Evolutionary conservation across 305 asterid species (phyloP).

Genomic region (Solanum hybrid): DNA sequence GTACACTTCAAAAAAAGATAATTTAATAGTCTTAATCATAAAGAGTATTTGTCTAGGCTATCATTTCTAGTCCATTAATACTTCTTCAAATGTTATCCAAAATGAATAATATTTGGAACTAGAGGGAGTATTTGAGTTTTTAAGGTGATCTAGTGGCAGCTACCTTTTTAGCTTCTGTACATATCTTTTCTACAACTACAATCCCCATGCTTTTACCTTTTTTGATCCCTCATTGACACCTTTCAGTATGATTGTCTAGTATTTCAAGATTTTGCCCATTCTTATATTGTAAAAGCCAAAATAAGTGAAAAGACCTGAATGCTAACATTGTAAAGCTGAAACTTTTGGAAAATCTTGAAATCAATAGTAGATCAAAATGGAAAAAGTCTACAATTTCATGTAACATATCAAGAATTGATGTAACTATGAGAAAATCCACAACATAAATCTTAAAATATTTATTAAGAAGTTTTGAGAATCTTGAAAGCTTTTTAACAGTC

Average conservation of each 20-base stretch:
- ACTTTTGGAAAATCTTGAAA: not conserved
- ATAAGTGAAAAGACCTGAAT: not conserved
- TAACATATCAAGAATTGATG: not conserved
- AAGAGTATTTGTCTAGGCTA: not conserved
- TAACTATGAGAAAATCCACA: not conserved
- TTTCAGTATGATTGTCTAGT: not conserved
- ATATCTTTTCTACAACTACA: conserved; percentile 47
- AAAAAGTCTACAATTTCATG: not conserved
- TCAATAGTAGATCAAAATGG: not conserved
- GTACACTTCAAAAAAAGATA: not conserved
- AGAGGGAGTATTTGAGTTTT: conserved; percentile 17
- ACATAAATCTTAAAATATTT: not conserved
- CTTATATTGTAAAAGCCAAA: not conserved
- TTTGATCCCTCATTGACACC: not conserved
- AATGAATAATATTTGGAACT: not conserved
- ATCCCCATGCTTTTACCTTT: conserved; percentile 31
- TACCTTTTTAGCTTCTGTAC: conserved; percentile 15
- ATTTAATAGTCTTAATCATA: not conserved
- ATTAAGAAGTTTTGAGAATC: not conserved
- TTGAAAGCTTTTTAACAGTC: not conserved
- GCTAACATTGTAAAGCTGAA: not conserved
- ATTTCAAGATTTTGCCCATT: not conserved
- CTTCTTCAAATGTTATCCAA: not conserved
- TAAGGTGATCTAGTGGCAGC: conserved; percentile 38
- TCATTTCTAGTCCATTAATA: not conserved